A percentile compares a stretch with the other conserved stretches of the same genome.
Conservation (phyloP, 768 basidiomycete species). For the Leccinellum rugosiceps region DNA sequence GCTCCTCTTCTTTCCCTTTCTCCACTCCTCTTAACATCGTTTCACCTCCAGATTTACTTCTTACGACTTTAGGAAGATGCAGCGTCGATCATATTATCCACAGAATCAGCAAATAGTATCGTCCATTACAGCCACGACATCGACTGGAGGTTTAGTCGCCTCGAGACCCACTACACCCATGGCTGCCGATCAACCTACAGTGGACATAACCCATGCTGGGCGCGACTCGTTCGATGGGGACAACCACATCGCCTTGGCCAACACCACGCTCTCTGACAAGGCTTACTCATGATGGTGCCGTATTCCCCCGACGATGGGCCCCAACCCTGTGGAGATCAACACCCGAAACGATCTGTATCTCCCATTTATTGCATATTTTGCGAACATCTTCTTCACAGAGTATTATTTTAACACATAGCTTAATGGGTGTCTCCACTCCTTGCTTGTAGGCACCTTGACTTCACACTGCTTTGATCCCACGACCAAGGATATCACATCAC, state of each 20-base stretch:
- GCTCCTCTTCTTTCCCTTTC: constrained; percentile 1
- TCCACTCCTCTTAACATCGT: neutral
- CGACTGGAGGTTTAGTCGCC: constrained; percentile 64
- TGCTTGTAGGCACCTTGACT: constrained; percentile 3
- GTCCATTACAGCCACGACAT: constrained; percentile 70
- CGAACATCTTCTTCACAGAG: constrained; percentile 14
- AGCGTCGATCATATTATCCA: constrained; percentile 87
- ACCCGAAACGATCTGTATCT: constrained; percentile 15
- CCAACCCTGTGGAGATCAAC: constrained; percentile 1
- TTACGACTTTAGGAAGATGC: constrained; percentile 92
- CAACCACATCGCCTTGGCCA: constrained; percentile 41
- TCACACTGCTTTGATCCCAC: constrained; percentile 3
- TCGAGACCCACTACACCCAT: constrained; percentile 75
- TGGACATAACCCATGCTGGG: constrained; percentile 41
- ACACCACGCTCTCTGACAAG: constrained; percentile 43
- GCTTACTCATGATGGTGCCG: constrained; percentile 41
- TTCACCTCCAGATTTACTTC: constrained; percentile 65
- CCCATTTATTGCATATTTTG: constrained; percentile 24
- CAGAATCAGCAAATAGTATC: constrained; percentile 64
- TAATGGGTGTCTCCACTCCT: constrained; percentile 18
- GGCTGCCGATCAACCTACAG: constrained; percentile 40
- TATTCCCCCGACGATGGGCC: neutral
- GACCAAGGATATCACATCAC: constrained; percentile 12
- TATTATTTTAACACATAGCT: constrained; percentile 19
- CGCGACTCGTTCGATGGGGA: constrained; percentile 41